Base-by-base conservation (phyloP, 2,329 filamentous ascomycete species). In the Aspergillus calidoustus region DNA sequence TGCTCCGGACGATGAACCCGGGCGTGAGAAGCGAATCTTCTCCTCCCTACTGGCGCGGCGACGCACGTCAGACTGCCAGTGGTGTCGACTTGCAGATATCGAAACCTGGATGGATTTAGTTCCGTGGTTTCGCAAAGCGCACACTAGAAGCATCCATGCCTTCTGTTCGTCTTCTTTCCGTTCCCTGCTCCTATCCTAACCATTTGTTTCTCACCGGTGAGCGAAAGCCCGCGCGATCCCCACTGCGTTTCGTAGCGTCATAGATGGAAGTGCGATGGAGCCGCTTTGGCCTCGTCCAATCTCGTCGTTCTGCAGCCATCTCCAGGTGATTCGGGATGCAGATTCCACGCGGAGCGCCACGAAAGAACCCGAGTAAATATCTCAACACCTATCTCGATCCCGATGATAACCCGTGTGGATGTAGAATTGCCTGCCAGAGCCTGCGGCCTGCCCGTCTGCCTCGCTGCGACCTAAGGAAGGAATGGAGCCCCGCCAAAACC, bases 221-320 rank as follows among this genome's bases (percentile, higher is more conserved):
- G 57, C 46, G 31, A 48, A 53, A 49, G 41, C 59, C 52, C 55
- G 55, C 56, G 46, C 53, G 38, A 58, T 61, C 67, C 59, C 65
- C 66, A 64, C 60, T 53, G 38, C 34, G 65, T 66, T 66, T 68
- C 67, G 66, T 67, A 65, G 65, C 71, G 71, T 74, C 72, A 74
- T 69, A 53, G 60, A 56, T 61, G 58, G 58, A 59, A 49, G 11
- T 50, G 38, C 25, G 57, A 59, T 52, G 52, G 55, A 53, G 60
- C 64, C 57, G 60, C 62, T 63, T 48, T 55, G 38, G 50, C 38
- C 54, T 60, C 54, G 31, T 41, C 46, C 57, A 59, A 59, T 46
- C 55, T 57, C 55, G 48, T 52, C 44, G 43, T 52, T 50, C 34
- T 61, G 43, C 54, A 54, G 54, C 48, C 43, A 19, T 41, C 48